Base-by-base conservation (phyloP, 2,329 filamentous ascomycete genomes). In the Arthrobotrys iridis region DNA sequence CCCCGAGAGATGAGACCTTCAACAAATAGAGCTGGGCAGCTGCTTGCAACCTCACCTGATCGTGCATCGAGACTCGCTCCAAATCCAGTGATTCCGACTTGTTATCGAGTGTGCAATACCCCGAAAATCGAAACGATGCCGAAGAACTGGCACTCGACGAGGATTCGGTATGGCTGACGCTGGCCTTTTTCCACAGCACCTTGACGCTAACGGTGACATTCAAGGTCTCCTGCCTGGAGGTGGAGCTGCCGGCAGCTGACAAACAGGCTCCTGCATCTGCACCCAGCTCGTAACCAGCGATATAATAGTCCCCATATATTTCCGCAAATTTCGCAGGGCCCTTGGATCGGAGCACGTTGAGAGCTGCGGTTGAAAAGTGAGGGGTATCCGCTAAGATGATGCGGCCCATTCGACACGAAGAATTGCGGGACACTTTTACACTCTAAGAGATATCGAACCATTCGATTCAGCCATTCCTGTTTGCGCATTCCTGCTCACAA, bases 391-490 rank as follows among this genome's bases (percentile, higher is more conserved):
- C 24, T 4, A 60, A 8, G 22, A 60, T 30, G 5, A 43, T 45
- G 11, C 57, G 57, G 18, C 57, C 57, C 11, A 60, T 22, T 4
- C 57, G 57, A 20, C 57, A 60, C 13, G 57, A 60, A 13, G 57
- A 6, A 28, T 13, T 45, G 13, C 57, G 57, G 4, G 57, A 60
- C 8, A 60, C n/a, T 45, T 20, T 13, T 18, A 20, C 18, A 15
- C 57, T 24, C 35, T 45, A n/a, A n/a, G 30, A 7, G 15, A 24
- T 20, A 48, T 48, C 20, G 45, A 20, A 52, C 8, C 7, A 3
- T 15, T 33, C 46, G 46, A 52, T 52, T 18, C 46, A n/a, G 5
- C 24, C 3, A 5, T 5, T 18, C 20, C 7, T 33, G 10, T 24
- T 5, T 48, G 18, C 18, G 45, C 46, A 52, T 52, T 28, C 24